Evolutionary conservation across 176 grass and related monocot species (phyloP).

Genomic region (Puya raimondii): DNA sequence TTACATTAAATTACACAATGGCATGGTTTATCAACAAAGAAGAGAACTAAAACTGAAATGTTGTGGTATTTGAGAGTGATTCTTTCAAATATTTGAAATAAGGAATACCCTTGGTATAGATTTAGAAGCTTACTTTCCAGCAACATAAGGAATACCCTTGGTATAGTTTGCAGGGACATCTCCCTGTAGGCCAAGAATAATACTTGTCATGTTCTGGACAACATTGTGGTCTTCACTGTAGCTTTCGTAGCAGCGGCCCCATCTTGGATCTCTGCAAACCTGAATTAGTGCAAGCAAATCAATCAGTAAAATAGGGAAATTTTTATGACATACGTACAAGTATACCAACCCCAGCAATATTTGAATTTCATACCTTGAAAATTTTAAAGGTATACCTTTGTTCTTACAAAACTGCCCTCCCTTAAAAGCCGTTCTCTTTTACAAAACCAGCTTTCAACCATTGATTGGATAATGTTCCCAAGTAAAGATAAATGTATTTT

Average conservation of each 20-base stretch:
- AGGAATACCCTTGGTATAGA: slow-evolving; percentile 65
- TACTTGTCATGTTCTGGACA: slow-evolving; percentile 94
- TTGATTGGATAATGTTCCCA: too few relatives aligned
- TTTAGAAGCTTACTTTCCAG: slow-evolving; percentile 57
- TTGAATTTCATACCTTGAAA: too few relatives aligned
- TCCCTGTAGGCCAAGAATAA: slow-evolving; percentile 88
- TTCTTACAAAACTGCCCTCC: too few relatives aligned
- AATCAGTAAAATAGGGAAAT: neutral
- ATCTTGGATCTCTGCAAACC: slow-evolving; percentile 99
- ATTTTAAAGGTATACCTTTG: too few relatives aligned
- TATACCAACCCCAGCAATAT: too few relatives aligned
- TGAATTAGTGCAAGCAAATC: slow-evolving; percentile 20
- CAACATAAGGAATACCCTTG: slow-evolving; percentile 83
- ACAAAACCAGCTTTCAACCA: too few relatives aligned
- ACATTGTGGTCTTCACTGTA: slow-evolving; percentile 83
- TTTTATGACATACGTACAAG: too few relatives aligned
- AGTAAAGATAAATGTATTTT: neutral
- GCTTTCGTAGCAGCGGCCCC: slow-evolving; percentile 94
- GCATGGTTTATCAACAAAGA: neutral
- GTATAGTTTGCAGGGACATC: slow-evolving; percentile 76
- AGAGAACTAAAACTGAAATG: neutral
- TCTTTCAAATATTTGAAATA: neutral
- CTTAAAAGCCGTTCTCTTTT: too few relatives aligned
- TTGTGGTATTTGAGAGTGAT: neutral
- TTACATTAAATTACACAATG: neutral